Evolutionary conservation across 257 asterid genomes (phyloP).

Genomic region (Penstemon davidsonii): DNA sequence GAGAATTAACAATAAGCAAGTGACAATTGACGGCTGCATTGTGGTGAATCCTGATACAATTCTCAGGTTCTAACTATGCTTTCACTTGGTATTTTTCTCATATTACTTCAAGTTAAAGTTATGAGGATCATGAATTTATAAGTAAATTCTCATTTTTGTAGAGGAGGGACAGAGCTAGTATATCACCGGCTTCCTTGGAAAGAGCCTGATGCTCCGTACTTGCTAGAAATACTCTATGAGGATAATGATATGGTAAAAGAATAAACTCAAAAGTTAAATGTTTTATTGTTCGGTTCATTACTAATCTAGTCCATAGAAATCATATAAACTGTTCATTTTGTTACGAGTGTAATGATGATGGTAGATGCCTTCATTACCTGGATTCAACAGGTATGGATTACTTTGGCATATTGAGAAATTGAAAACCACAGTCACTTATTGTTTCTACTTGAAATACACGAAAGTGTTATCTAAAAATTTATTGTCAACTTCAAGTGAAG

Average conservation of each 20-base stretch:
- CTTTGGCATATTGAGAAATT: constrained; percentile 23
- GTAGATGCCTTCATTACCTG: background rate
- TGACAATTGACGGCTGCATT: constrained; percentile 59
- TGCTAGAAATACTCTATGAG: constrained; percentile 64
- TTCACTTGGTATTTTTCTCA: background rate
- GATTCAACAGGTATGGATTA: background rate
- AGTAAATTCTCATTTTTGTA: constrained; percentile 24
- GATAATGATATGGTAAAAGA: constrained; percentile 70
- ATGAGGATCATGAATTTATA: constrained; percentile 1
- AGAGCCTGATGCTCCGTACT: constrained; percentile 89
- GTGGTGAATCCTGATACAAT: constrained; percentile 54
- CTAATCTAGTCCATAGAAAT: background rate
- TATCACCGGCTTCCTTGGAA: constrained; percentile 93
- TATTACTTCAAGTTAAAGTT: background rate
- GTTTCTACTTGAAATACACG: constrained; percentile 6
- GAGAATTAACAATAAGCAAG: constrained; percentile 81
- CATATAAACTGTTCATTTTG: background rate
- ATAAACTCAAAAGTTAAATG: constrained; percentile 7
- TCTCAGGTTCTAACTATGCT: constrained; percentile 56
- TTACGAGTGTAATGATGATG: constrained; percentile 1
- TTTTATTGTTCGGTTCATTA: constrained; percentile 11
- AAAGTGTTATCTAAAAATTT: background rate
- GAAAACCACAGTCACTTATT: background rate
- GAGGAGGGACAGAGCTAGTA: constrained; percentile 62
- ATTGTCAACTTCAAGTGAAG: no score